A percentile compares a stretch with the other conserved stretches of the same genome.
Evolutionary conservation across 2,329 filamentous ascomycete species (phyloP).

Genomic region (Xylariomycetidae sp.): DNA sequence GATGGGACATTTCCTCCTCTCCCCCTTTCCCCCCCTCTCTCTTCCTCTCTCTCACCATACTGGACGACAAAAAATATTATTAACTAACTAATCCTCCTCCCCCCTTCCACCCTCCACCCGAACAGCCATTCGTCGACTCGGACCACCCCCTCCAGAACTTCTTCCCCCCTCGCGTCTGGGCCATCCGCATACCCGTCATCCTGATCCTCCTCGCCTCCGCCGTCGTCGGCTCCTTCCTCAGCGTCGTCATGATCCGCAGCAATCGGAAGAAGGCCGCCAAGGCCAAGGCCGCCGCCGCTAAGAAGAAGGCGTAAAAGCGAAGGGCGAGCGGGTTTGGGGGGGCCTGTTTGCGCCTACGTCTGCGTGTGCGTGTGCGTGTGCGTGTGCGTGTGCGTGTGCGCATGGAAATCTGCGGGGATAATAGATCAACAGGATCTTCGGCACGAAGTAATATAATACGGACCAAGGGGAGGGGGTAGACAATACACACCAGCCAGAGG

Average conservation of each 20-base stretch:
- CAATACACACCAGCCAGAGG: too few relatives aligned
- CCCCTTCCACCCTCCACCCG: too few relatives aligned
- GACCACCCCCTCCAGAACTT: slow-evolving; percentile 90
- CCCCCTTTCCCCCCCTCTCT: slow-evolving; percentile 6
- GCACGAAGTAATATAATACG: too few relatives aligned
- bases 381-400: too few relatives aligned
- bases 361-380: too few relatives aligned
- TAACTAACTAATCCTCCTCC: slow-evolving; percentile 8
- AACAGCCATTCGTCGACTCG: slow-evolving; percentile 91
- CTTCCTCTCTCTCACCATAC: slow-evolving; percentile 5
- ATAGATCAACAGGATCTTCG: too few relatives aligned
- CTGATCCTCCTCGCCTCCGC: slow-evolving; percentile 87
- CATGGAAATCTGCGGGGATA: too few relatives aligned
- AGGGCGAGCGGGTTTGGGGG: too few relatives aligned
- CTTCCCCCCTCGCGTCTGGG: slow-evolving; percentile 97
- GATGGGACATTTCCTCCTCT: too few relatives aligned
- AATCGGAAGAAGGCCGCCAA: slow-evolving; percentile 97
- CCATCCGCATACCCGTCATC: slow-evolving; percentile 96
- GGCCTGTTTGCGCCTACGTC: too few relatives aligned
- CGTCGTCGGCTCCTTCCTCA: slow-evolving; percentile 92
- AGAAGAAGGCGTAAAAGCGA: slow-evolving; percentile 77
- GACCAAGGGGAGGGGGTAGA: too few relatives aligned
- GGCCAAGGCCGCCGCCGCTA: slow-evolving; percentile 69
- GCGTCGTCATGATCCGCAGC: slow-evolving; percentile 97
- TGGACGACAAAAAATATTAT: not conserved